Evolutionary conservation across 108 stramenopile genomes (phyloP), one percentile per base, ranked within the genome.

Genomic region (Aurantiochytrium sp.): DNA sequence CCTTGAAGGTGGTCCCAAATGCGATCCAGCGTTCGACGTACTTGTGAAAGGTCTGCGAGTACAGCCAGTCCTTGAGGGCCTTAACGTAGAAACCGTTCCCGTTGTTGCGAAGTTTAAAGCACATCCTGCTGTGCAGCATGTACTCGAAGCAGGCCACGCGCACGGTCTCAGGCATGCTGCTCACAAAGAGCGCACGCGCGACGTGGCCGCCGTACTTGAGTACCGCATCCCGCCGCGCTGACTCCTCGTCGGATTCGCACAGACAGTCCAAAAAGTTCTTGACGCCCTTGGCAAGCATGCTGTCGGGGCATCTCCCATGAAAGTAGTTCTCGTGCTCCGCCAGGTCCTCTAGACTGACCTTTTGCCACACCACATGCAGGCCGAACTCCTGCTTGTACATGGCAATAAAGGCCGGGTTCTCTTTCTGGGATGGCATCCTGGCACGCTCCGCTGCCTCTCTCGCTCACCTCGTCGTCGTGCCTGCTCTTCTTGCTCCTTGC

Each of bases 191-290:
- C 27, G 59, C 59, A 8, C 59, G 59, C 59, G 59, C 59, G 34
- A 65, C 59, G 34, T 65, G 59, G 59, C 59, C 59, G 27, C 59
- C 59, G 59, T 34, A 65, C 34, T 65, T 65, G 32, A 65, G 59
- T 17, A 65, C 59, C 34, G 59, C 59, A 65, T 65, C 59, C 22
- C 59, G 59, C 22, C 59, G 27, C 32, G 59, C 59, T 34, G 59
- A 15, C 34, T 65, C 59, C 59, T 65, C 32, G 34, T 65, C 59
- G 10, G 59, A 24, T 8, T 65, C 59, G 34, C 59, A 65, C 59
- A 65, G 59, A 19, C 59, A 65, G 34, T 65, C 59, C 59, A 65
- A 27, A 65, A 65, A 65, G 59, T 65, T 65, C 59, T 65, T 65
- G 2, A 65, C 59, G 10, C 59, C 59, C 2, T 65, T 65, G 32